Conservation (phyloP, 208 protist species). For the Tetramitus jugosus region DNA sequence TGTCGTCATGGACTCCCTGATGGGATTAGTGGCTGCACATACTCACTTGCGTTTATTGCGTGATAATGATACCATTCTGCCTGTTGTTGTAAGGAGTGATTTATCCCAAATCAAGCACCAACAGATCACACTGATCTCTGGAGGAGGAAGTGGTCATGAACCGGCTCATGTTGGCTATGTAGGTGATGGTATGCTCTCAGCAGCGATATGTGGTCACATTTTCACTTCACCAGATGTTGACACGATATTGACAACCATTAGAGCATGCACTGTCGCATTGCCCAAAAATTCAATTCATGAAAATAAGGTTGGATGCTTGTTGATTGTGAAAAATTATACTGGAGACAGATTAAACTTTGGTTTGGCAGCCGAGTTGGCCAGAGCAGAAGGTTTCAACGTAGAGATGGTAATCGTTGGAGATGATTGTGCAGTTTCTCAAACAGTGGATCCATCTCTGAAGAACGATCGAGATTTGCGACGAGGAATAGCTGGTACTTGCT, state of each 20-base stretch:
- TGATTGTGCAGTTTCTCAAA: not conserved
- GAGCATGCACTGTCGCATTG: constrained; percentile 44
- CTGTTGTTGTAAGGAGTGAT: not conserved
- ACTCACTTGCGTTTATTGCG: not conserved
- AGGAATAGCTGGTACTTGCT: constrained; percentile 67
- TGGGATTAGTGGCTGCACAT: not conserved
- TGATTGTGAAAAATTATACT: constrained; percentile 84
- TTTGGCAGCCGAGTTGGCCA: constrained; percentile 59
- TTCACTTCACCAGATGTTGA: constrained; percentile 65
- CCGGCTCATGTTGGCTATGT: constrained; percentile 70
- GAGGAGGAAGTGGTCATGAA: constrained; percentile 77
- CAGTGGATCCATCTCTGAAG: no score
- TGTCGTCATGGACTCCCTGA: not conserved
- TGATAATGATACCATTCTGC: not conserved
- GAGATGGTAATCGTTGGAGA: constrained; percentile 67
- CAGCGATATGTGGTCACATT: constrained; percentile 69
- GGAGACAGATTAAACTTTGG: constrained; percentile 76
- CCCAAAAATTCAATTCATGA: constrained; percentile 9
- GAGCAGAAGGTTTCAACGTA: constrained; percentile 41
- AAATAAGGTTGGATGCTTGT: constrained; percentile 45
- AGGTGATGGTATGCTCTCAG: constrained; percentile 69
- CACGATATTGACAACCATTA: constrained; percentile 63
- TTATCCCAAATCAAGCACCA: not conserved
- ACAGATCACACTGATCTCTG: constrained; percentile 22
- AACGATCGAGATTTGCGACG: constrained; percentile 27